A percentile compares a stretch with the other conserved stretches of the same genome.
These are phyloP conservation scores for Collybia mongolica DNA, from an alignment of 768 basidiomycete genomes.

Conservation along the genomic window DNA sequence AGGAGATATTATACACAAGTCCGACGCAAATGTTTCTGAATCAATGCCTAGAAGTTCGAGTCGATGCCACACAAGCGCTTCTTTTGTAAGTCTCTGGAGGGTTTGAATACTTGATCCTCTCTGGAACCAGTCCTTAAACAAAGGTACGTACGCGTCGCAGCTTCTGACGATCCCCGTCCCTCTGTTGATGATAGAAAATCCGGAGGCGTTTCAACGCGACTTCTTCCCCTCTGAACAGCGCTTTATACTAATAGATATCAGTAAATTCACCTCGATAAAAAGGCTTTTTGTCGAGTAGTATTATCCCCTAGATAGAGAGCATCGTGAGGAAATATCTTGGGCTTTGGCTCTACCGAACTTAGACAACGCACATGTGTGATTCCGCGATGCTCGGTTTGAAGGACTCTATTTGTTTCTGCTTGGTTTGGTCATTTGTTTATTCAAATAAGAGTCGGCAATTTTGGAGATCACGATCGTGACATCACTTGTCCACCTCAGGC, in stretches of 20 bases:
- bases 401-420: too few relatives aligned
- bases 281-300: slow-evolving; percentile 12
- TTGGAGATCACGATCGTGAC: too few relatives aligned
- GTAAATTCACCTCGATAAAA: slow-evolving; percentile 14
- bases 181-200: slow-evolving; percentile 9
- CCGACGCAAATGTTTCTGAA: slow-evolving; percentile 11
- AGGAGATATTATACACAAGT: slow-evolving; percentile 11
- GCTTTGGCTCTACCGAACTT: too few relatives aligned
- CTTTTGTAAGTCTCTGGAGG: slow-evolving; percentile 11
- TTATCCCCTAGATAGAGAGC: slow-evolving; percentile 9
- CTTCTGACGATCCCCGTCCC: slow-evolving; percentile 8
- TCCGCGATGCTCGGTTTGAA: too few relatives aligned
- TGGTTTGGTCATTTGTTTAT: too few relatives aligned
- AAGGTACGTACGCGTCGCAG: slow-evolving; percentile 11
- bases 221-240: slow-evolving; percentile 12
- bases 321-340: not conserved
- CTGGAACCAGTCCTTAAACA: not conserved
- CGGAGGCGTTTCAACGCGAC: slow-evolving; percentile 13
- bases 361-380: too few relatives aligned
- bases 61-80: slow-evolving; percentile 15
- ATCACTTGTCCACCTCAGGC: too few relatives aligned
- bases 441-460: too few relatives aligned
- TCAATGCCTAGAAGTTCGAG: slow-evolving; percentile 17
- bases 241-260: slow-evolving; percentile 14
- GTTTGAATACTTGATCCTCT: not conserved